phyloP scores from a whole-genome alignment of 2,329 filamentous ascomycete species.

The Cladosporium colombiae region DNA sequence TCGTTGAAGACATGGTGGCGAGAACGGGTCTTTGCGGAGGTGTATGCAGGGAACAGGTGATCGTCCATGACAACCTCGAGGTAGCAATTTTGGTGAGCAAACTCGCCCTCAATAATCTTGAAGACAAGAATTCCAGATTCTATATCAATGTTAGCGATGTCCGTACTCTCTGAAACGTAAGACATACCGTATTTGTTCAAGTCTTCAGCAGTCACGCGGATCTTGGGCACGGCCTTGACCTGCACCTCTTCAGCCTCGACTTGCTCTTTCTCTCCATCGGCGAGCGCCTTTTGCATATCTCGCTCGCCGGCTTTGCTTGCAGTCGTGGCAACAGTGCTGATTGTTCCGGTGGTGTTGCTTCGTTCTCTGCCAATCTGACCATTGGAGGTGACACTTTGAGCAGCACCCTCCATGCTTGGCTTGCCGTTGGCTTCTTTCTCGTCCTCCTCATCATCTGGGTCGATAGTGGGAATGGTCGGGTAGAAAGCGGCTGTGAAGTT shows the following conservation, averaged over 20 bases:
- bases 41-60: conserved; percentile 86
- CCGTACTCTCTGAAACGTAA: not conserved
- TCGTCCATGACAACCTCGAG: conserved; percentile 93
- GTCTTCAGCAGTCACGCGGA: conserved; percentile 77
- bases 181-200: conserved; percentile 71
- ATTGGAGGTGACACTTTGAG: conserved; percentile 24
- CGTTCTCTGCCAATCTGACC: conserved; percentile 21
- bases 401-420: conserved; percentile 26
- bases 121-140: conserved; percentile 94
- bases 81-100: conserved; percentile 73
- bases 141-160: conserved; percentile 33
- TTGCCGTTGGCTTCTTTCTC: conserved; percentile 39
- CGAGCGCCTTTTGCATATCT: conserved; percentile 48
- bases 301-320: conserved; percentile 37
- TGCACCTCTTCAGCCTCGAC: conserved; percentile 47
- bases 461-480: conserved; percentile 80
- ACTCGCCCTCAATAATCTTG: conserved; percentile 85
- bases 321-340: conserved; percentile 42
- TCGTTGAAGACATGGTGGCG: conserved; percentile 78
- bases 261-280: conserved; percentile 50
- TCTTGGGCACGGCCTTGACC: conserved; percentile 66
- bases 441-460: conserved; percentile 79
- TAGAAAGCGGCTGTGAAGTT: conserved; percentile 87
- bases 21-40: conserved; percentile 72
- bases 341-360: conserved; percentile 42